Base-by-base conservation (phyloP, 1,284 basidiomycete genomes). In the Cryptococcus floricola region DNA sequence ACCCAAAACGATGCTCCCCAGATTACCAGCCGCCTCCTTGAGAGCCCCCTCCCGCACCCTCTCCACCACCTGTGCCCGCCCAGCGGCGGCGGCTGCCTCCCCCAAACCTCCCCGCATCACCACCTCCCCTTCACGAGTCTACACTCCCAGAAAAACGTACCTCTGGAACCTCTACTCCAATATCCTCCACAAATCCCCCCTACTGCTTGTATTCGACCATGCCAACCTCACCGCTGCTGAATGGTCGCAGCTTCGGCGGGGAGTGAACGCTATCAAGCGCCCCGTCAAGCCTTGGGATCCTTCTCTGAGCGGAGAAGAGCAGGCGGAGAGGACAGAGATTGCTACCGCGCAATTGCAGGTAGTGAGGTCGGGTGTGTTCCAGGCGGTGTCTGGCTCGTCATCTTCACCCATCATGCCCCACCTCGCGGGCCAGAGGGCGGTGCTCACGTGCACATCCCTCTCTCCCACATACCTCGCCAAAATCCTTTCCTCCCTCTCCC, bases 131-230 rank as follows among this genome's bases (percentile, higher is more conserved):
- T 47, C 59, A 2, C 62, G 75, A 34, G 59, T 69, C 47, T 76
- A 69, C 62, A 61, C 69, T 39, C 61, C 66, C 23, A 71, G 78
- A 53, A 80, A 80, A 64, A 61, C 69, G 19, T 74, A 74, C 59
- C 65, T 79, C 34, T 74, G 71, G 66, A 56, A 65, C 23, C 68
- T 70, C 48, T 78, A 79, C 62, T 52, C 53, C 45, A 70, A 77
- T 57, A 68, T 80, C n/a, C 60, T 80, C 42, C 39, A 60, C 4
- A 50, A 57, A 7, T 73, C 73, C 41, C 59, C 70, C 13, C 61
- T 78, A 39, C 68, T 79, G 52, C 64, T 80, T 12, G 64, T 80
- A 44, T 77, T 80, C 63, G 67, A 74, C 27, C 77, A 76, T 45
- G 69, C 65, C 50, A 77, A 78, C 61, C 66, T 80, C 39, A 58